Evolutionary conservation across 176 grass and related monocot species (phyloP), one percentile per base, ranked within the genome.

Genomic region (Oryza punctata): DNA sequence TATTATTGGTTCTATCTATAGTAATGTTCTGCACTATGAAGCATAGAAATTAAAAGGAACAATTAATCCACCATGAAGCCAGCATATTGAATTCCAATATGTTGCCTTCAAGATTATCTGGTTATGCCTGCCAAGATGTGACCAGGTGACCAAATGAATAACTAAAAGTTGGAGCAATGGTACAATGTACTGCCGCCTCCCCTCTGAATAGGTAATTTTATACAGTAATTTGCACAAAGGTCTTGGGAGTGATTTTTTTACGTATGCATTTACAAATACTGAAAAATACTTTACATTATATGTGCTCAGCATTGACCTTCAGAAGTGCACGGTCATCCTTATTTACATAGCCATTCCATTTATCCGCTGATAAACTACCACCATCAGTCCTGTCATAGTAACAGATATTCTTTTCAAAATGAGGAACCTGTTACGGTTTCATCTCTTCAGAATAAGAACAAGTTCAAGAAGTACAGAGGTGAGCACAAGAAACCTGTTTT

Each of bases 301-400:
- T 57, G n/a, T 70, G 14, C 46, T 91, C 63, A 23, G 65, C 44
- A 79, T 16, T 68, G 35, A 98, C 96, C 96, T 98, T 98, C 59
- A 98, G 77, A 90, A 98, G 96, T 85, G 96, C 89, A 50, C 96
- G 74, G 38, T 95, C 96, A 85, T 95, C 82, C 80, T 93, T 87
- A 88, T 98, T 86, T 23, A 98, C 96, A 81, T 98, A 95, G 65
- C 93, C 89, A 24, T 98, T 91, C 89, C 87, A 88, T 37, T 71
- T 90, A 23, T 88, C 82, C 57, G 60, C 46, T 85, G 89, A 49
- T 66, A 77, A 84, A 73, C 24, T 77, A 73, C 93, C 83, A n/a
- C 50, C 50, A 66, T 87, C 92, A 85, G 78, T 80, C 91, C 95
- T 98, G 82, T 84, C 76, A 90, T 60, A 94, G 27, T 27, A 44